phyloP scores from a whole-genome alignment of 257 asterid species.

The Salvia miltiorrhiza region DNA sequence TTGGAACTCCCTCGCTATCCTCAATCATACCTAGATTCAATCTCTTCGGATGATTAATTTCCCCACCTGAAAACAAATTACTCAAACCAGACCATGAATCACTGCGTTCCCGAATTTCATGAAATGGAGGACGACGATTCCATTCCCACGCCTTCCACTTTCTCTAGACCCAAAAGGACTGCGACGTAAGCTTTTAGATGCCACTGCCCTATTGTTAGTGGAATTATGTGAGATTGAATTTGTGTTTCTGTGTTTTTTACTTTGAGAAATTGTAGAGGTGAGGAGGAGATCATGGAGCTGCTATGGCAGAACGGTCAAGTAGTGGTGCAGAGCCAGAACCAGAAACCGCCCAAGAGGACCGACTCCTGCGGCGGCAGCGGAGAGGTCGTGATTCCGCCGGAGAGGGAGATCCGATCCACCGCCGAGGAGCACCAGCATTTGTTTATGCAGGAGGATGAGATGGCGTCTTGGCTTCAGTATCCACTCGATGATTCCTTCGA shows the following conservation, averaged over 20 bases:
- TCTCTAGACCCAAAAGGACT: conserved; percentile 34
- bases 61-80: too few relatives aligned
- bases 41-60: neutral
- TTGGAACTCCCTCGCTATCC: conserved; percentile 11
- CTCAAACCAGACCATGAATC: conserved; percentile 36
- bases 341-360: conserved; percentile 37
- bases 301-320: conserved; percentile 75
- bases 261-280: conserved; percentile 28
- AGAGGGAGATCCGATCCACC: conserved; percentile 43
- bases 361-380: conserved; percentile 19
- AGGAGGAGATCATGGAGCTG: conserved; percentile 65
- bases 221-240: neutral
- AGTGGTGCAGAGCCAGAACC: conserved; percentile 64
- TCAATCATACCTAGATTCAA: neutral
- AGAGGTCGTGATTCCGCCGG: conserved; percentile 34
- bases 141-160: conserved; percentile 31
- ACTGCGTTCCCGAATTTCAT: conserved; percentile 56
- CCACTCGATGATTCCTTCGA: conserved; percentile 72
- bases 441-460: conserved; percentile 86
- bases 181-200: conserved; percentile 36
- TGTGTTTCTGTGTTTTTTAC: neutral
- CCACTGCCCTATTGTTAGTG: neutral
- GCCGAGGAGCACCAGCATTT: conserved; percentile 44
- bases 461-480: conserved; percentile 86
- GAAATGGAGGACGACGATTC: conserved; percentile 50